Percentiles rank a stretch among this genome's conserved stretches.
phyloP scores from a whole-genome alignment of 768 basidiomycete genomes.

The Saitozyma podzolica region DNA sequence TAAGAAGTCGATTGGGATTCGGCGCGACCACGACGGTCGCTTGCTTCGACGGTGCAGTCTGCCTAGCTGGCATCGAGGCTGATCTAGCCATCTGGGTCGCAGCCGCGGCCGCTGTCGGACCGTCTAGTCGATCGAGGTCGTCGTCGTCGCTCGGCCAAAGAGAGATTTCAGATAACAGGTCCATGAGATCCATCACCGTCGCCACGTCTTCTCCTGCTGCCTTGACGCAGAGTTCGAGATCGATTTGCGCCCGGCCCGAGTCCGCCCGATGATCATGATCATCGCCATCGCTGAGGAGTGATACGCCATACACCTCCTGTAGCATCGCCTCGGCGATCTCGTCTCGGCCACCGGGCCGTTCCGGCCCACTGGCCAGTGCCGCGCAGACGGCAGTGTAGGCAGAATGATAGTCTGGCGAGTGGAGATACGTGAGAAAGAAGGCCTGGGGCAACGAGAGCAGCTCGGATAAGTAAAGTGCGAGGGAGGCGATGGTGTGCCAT shows the following conservation, averaged over 20 bases:
- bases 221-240: slow-evolving; percentile 39
- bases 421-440: slow-evolving; percentile 40
- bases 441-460: slow-evolving; percentile 26
- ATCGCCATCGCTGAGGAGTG: slow-evolving; percentile 8
- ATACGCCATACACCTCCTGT: slow-evolving; percentile 39
- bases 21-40: too few relatives aligned
- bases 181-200: slow-evolving; percentile 44
- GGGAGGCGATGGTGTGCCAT: slow-evolving; percentile 40
- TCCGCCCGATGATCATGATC: neutral
- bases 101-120: too few relatives aligned
- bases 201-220: slow-evolving; percentile 39
- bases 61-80: too few relatives aligned
- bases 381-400: slow-evolving; percentile 40
- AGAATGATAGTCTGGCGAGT: slow-evolving; percentile 40
- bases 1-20: too few relatives aligned
- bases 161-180: slow-evolving; percentile 38
- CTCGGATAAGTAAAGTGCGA: slow-evolving; percentile 38
- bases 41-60: too few relatives aligned
- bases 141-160: slow-evolving; percentile 33
- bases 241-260: slow-evolving; percentile 11
- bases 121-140: slow-evolving; percentile 6
- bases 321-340: slow-evolving; percentile 20
- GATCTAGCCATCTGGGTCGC: too few relatives aligned
- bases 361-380: slow-evolving; percentile 22
- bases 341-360: slow-evolving; percentile 6